Evolutionary conservation across 2,329 filamentous ascomycete genomes (phyloP).

Genomic region (Shiraia sp.): DNA sequence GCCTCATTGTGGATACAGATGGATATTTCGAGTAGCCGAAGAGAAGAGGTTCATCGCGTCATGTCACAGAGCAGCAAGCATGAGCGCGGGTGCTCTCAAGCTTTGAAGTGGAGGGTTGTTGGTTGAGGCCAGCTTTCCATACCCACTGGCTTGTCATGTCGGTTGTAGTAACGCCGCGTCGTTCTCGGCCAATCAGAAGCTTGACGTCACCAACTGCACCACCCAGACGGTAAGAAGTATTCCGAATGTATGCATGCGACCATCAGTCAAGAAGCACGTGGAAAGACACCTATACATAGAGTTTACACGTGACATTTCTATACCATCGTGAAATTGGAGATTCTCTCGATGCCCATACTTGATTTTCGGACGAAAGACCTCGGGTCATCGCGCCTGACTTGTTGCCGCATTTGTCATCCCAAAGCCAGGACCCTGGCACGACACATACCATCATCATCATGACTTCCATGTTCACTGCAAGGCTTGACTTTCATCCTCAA

Average conservation of each 20-base stretch:
- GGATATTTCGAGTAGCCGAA: slow-evolving; percentile 13
- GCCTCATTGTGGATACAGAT: slow-evolving; percentile 36
- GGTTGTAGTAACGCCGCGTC: slow-evolving; percentile 23
- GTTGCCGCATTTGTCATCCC: slow-evolving; percentile 28
- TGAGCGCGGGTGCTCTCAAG: slow-evolving; percentile 12
- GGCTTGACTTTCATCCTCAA: no score
- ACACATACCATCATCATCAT: slow-evolving; percentile 19
- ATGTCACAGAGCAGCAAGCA: slow-evolving; percentile 20
- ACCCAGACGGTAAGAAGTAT: no score
- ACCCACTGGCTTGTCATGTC: slow-evolving; percentile 9
- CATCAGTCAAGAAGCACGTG: background rate
- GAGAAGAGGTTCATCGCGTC: slow-evolving; percentile 36
- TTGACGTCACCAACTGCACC: slow-evolving; percentile 25
- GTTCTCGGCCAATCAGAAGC: slow-evolving; percentile 35
- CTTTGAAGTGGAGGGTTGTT: slow-evolving; percentile 25
- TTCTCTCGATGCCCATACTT: no score
- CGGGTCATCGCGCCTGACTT: slow-evolving; percentile 8
- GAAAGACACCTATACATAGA: background rate
- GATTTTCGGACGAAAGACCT: slow-evolving; percentile 20
- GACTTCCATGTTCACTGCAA: slow-evolving; percentile 2
- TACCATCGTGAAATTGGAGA: no score
- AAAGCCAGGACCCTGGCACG: no score
- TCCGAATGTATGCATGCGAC: slow-evolving; percentile 1
- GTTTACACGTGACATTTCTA: no score
- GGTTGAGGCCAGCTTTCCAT: slow-evolving; percentile 42